Percentiles rank a stretch among this genome's conserved stretches.
These are phyloP conservation scores for Elymus sibiricus DNA, from an alignment of 176 grass and related monocot species.

Conservation along the genomic window DNA sequence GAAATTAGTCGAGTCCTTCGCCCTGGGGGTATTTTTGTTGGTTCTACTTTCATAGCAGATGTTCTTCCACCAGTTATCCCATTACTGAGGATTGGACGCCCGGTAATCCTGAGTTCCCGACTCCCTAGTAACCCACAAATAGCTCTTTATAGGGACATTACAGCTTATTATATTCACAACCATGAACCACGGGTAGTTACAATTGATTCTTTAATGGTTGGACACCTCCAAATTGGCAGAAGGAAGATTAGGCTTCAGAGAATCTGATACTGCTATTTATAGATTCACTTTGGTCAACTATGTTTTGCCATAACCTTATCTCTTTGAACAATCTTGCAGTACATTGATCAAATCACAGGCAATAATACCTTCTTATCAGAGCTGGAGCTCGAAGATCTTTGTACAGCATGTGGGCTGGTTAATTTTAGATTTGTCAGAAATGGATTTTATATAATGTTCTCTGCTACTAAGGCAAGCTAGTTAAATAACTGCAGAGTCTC, in stretches of 20 bases:
- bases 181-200: neutral
- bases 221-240: neutral
- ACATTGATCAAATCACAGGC: constrained; percentile 50
- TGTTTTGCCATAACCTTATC: neutral
- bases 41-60: constrained; percentile 77
- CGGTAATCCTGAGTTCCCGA: constrained; percentile 40
- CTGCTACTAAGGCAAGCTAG: constrained; percentile 62
- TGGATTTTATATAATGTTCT: constrained; percentile 81
- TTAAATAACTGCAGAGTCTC: neutral
- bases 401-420: constrained; percentile 75
- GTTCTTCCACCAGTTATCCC: constrained; percentile 48
- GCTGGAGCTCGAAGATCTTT: constrained; percentile 74
- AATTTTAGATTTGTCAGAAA: constrained; percentile 68
- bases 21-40: constrained; percentile 83
- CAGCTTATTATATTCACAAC: neutral
- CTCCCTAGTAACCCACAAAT: neutral
- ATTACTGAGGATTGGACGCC: constrained; percentile 49
- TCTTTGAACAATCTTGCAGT: constrained; percentile 46
- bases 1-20: constrained; percentile 84
- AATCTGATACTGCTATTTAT: constrained; percentile 4
- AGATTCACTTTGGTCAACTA: constrained; percentile 1
- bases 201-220: neutral
- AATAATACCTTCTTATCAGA: constrained; percentile 73
- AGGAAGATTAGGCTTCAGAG: neutral
- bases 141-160: neutral